Conservation (phyloP, 768 basidiomycete genomes). For the Tricholoma saponaceum region DNA sequence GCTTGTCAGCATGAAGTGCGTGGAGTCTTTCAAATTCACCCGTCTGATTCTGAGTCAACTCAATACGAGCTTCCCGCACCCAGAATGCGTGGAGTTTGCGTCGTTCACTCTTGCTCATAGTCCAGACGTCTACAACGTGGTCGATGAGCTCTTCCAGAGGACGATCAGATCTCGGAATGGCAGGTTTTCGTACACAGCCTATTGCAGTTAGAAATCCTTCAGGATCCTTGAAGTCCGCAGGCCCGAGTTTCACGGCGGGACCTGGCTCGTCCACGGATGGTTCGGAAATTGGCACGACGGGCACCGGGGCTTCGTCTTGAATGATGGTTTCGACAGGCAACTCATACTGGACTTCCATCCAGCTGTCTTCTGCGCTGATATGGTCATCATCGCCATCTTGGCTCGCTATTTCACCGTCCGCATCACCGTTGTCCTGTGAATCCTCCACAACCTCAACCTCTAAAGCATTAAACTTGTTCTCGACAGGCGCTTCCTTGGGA, state of each 20-base stretch:
- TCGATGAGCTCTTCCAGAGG: not conserved
- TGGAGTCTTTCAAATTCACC: conserved; percentile 41
- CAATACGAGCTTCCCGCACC: conserved; percentile 37
- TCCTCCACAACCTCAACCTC: not conserved
- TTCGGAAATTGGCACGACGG: not conserved
- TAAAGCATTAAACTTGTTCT: not conserved
- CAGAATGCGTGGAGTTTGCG: conserved; percentile 39
- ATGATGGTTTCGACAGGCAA: not conserved
- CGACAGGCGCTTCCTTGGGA: not conserved
- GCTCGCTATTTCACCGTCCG: not conserved
- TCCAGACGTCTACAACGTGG: not conserved
- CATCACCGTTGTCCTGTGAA: not conserved
- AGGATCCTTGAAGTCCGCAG: not conserved
- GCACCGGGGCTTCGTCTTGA: not conserved
- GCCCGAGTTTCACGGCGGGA: not conserved
- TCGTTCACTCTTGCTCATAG: conserved; percentile 36
- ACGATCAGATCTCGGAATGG: not conserved
- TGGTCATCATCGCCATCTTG: not conserved
- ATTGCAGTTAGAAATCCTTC: not conserved
- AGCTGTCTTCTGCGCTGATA: not conserved
- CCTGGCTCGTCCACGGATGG: not conserved
- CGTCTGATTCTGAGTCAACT: conserved; percentile 17
- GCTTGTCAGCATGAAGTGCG: conserved; percentile 24
- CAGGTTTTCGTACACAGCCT: not conserved
- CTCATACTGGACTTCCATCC: not conserved